Conservation (phyloP, 805 yeast genomes). For the Jamesozyma spencerorum region DNA sequence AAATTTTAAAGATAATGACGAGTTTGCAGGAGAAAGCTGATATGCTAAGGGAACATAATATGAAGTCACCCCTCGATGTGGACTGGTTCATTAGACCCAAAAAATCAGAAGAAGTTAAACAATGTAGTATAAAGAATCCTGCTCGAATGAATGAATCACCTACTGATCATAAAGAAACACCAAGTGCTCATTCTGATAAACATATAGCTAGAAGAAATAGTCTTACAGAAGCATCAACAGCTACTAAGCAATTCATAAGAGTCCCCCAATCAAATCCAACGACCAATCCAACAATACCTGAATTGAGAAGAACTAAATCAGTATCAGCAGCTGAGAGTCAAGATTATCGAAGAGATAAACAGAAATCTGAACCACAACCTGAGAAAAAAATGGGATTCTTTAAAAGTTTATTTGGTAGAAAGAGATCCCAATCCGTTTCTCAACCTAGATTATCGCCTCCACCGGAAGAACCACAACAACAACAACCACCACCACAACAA, state of each 20-base stretch:
- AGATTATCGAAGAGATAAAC: slow-evolving; percentile 1
- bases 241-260: background rate
- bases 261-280: no score
- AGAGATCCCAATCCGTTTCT: background rate
- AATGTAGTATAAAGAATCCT: background rate
- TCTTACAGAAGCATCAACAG: slow-evolving; percentile 1
- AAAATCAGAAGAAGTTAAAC: background rate
- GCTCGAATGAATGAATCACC: no score
- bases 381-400: slow-evolving; percentile 31
- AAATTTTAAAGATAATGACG: no score
- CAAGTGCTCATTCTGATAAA: background rate
- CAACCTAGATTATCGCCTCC: background rate
- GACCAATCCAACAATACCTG: background rate
- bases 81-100: slow-evolving; percentile 25
- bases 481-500: background rate
- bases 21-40: background rate
- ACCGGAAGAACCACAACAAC: background rate
- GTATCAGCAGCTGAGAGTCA: slow-evolving; percentile 17
- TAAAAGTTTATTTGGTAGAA: slow-evolving; percentile 25
- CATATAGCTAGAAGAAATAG: slow-evolving; percentile 4
- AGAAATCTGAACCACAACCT: slow-evolving; percentile 4
- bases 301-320: slow-evolving; percentile 28
- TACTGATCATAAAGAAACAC: background rate
- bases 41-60: slow-evolving; percentile 16
- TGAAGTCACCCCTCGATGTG: slow-evolving; percentile 18